Evolutionary conservation across 179 eudicot genomes (phyloP), one percentile per base, ranked within the genome.

Genomic region (Nepenthes alata): DNA sequence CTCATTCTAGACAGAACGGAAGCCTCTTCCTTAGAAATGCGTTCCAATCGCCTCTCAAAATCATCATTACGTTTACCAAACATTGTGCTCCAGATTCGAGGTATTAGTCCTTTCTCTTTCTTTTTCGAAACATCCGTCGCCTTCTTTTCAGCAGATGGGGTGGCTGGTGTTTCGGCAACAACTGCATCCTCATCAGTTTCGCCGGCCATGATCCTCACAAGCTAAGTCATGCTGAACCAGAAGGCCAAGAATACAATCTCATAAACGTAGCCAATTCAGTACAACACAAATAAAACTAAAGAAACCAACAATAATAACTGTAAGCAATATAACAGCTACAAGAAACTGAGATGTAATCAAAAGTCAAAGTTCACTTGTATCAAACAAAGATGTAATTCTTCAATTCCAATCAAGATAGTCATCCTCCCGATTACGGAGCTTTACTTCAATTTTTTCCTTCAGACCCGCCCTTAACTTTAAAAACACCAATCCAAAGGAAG

Each of bases 1-100:
- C 80, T 77, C 76, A 85, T 83, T 67, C 87, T 69, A 55, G 73
- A 66, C 35, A 83, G 68, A 74, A 83, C 66, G 51, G 75, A 41
- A 45, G 88, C 75, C 62, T 87, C 95, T 62, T 85, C 91, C 73
- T 81, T 87, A 11, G 89, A 81, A 55, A 87, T 79, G 52, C 82
- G 72, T 67, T 85, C 68, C 69, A 87, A 58, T 64, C 91, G 74
- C 71, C 78, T 72, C 76, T 76, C 86, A 64, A 83, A 79, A 75
- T 87, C 91, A 67, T 87, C 82, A 45, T 78, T 72, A 9, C 74
- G 72, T 5, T 71, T 35, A 35, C 91, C 70, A 67, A 87, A 83
- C 11, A 87, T 38, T 45, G 79, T 75, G 50, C 79, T 73, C 91
- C 88, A 87, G 0, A 85, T 53, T 54, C 91, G 72, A 35, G 85